Base-by-base conservation (phyloP, 805 yeast genomes). In the Metschnikowia borealis region DNA sequence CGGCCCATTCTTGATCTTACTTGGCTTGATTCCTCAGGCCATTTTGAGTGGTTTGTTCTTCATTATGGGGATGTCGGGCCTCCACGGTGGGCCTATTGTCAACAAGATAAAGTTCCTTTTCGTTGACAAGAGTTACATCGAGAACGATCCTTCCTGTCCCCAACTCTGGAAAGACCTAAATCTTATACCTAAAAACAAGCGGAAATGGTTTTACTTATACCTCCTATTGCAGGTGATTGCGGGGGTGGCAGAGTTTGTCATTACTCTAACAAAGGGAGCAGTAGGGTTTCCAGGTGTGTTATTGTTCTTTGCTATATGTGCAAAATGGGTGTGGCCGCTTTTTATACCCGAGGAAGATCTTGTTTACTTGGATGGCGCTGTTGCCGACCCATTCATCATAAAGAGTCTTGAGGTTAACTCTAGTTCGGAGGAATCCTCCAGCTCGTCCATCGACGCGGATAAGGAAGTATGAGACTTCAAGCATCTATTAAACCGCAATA, bases 201-300 rank as follows among this genome's bases (percentile, higher is more conserved):
- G 45, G 39, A 79, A 75, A 58, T 78, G 80, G 77, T 70, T 89
- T 17, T 65, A 78, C 33, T 50, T 81, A 1, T 92, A 84, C 59
- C 65, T 86, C 0, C 46, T 63, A 0, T 68, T 89, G 17, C 83
- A 88, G 51, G 63, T 86, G 3, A 57, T 82, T 18, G 94, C 94
- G 0, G 85, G 85, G 47, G 85, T 79, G 1, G 86, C 82, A 0
- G 98, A 95, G 63, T 85, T 89, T 56, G 94, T 83, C 0, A 89
- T 92, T 32, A 87, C 96, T 0, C 80, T 84, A 62, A 89, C 97
- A 0, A 82, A 76, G 52, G 98, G 94, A 0, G 97, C 98, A 0
- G 89, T 92, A 32, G 98, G 96, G 2, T 92, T 94, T 62, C 98
- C 99, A 0, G 85, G 89, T 2, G 88, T 94, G 0, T 69, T 92